Percentiles rank a stretch among this genome's conserved stretches.
phyloP scores from a whole-genome alignment of 306 rosid genomes.

The Gleditsia sinensis region DNA sequence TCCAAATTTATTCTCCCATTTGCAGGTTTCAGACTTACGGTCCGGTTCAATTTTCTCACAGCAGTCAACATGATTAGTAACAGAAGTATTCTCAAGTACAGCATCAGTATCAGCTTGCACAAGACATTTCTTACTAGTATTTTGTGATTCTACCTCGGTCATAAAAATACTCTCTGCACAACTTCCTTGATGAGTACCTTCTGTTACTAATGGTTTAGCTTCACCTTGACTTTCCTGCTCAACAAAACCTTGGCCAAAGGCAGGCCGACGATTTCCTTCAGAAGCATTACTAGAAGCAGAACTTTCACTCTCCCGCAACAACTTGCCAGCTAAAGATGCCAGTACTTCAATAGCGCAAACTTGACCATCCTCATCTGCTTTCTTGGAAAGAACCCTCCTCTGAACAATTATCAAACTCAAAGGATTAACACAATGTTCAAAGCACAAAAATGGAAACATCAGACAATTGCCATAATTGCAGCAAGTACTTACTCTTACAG shows the following conservation, averaged over 20 bases:
- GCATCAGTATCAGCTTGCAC: conserved; percentile 43
- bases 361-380: conserved; percentile 50
- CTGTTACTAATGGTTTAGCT: conserved; percentile 44
- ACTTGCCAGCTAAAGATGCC: conserved; percentile 91
- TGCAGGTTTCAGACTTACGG: conserved; percentile 47
- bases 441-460: neutral
- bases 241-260: conserved; percentile 41
- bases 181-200: conserved; percentile 51
- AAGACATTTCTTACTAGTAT: conserved; percentile 44
- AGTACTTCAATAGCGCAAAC: conserved; percentile 77
- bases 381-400: conserved; percentile 66
- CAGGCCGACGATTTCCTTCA: conserved; percentile 52
- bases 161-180: conserved; percentile 50
- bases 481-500: conserved; percentile 72
- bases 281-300: conserved; percentile 82
- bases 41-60: conserved; percentile 42
- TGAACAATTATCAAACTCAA: conserved; percentile 47
- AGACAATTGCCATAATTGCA: conserved; percentile 1
- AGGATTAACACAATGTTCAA: conserved; percentile 34
- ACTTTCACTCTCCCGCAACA: conserved; percentile 84
- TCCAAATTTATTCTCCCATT: conserved; percentile 42
- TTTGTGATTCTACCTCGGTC: conserved; percentile 44
- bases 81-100: conserved; percentile 49
- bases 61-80: conserved; percentile 43
- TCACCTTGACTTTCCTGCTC: conserved; percentile 49